Conservation (phyloP, 345 rosid species). For the Cardamine chenopodiifolia region DNA sequence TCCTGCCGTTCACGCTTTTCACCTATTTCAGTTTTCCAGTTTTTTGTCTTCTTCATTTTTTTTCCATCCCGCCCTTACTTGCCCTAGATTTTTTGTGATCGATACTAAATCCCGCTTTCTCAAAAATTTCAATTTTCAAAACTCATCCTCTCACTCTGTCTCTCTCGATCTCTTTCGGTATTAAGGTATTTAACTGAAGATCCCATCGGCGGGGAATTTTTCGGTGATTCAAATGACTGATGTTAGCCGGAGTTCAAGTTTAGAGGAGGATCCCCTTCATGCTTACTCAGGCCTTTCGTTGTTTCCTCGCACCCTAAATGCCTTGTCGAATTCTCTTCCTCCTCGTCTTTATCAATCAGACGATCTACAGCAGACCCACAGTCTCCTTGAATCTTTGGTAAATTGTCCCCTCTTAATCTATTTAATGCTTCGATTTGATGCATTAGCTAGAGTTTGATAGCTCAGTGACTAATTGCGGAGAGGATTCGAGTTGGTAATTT, state of each 20-base stretch:
- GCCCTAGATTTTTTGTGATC: not conserved
- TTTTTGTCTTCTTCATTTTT: not conserved
- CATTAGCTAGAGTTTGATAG: slow-evolving; percentile 21
- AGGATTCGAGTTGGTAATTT: slow-evolving; percentile 4
- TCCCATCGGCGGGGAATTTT: not conserved
- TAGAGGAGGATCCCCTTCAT: slow-evolving; percentile 55
- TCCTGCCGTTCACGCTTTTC: slow-evolving; percentile 57
- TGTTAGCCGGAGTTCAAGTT: slow-evolving; percentile 16
- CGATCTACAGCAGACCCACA: slow-evolving; percentile 51
- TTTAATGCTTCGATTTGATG: not conserved
- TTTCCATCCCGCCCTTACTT: not conserved
- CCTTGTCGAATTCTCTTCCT: slow-evolving; percentile 45
- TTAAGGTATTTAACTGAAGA: not conserved
- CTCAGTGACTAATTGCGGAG: not conserved
- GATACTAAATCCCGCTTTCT: slow-evolving; percentile 18
- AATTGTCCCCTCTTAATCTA: not conserved
- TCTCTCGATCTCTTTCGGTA: slow-evolving; percentile 21
- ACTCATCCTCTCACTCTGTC: not conserved
- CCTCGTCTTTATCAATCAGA: slow-evolving; percentile 44
- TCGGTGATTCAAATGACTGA: slow-evolving; percentile 32
- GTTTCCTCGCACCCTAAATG: slow-evolving; percentile 61
- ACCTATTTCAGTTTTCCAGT: too few relatives aligned
- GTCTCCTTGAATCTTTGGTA: slow-evolving; percentile 69
- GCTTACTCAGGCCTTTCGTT: slow-evolving; percentile 61
- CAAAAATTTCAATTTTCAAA: slow-evolving; percentile 26